A percentile compares a stretch with the other conserved stretches of the same genome.
Evolutionary conservation across 139 green algal species (phyloP).

Genomic region (Chlorella sorokiniana): DNA sequence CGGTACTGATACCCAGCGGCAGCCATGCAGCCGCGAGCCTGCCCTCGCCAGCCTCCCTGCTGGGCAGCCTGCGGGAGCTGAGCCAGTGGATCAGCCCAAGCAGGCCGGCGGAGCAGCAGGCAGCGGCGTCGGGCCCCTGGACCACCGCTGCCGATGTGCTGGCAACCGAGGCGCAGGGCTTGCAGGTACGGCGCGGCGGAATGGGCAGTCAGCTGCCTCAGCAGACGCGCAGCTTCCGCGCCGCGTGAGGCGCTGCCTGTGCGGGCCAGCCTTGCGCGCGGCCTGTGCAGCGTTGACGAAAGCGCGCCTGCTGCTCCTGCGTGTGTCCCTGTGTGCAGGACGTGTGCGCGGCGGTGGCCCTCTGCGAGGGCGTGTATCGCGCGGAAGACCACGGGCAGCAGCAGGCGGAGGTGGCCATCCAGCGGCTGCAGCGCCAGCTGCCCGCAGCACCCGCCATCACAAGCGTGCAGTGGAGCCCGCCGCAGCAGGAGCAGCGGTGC

Average conservation of each 20-base stretch:
- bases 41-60: background rate
- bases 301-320: background rate
- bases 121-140: background rate
- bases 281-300: background rate
- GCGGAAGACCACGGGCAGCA: background rate
- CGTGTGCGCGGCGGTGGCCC: background rate
- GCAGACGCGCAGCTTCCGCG: too few species aligned
- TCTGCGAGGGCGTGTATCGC: constrained; percentile 22
- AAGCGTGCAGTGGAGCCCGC: constrained; percentile 14
- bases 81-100: background rate
- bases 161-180: background rate
- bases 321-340: background rate
- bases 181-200: background rate
- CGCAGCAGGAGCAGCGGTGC: constrained; percentile 1
- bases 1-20: background rate
- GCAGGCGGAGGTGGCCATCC: constrained; percentile 24
- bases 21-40: background rate
- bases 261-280: background rate
- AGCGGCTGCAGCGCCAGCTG: constrained; percentile 8
- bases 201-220: too few species aligned
- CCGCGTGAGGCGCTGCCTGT: background rate
- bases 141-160: background rate
- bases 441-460: background rate
- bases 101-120: background rate
- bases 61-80: constrained; percentile 2